Conservation (phyloP, 2,329 filamentous ascomycete genomes). For the Ploettnerulaceae sp. region DNA sequence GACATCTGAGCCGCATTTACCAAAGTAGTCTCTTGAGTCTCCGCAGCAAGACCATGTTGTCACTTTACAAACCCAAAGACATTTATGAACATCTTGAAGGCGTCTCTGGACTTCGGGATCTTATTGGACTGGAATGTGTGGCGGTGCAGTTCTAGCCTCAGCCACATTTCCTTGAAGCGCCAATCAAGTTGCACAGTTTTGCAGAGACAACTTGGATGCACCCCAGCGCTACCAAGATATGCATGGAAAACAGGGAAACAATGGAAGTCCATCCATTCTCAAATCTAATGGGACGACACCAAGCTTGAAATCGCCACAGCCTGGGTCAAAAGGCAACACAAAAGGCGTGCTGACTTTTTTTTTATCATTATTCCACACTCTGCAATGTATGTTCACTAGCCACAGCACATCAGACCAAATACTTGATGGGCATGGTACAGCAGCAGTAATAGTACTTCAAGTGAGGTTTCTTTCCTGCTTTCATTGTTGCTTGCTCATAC, state of each 20-base stretch:
- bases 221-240: slow-evolving; percentile 6
- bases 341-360: neutral
- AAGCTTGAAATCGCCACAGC: slow-evolving; percentile 22
- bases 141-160: slow-evolving; percentile 18
- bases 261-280: neutral
- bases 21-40: too few species aligned
- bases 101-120: too few species aligned
- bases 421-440: neutral
- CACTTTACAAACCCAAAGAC: too few species aligned
- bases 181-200: slow-evolving; percentile 1
- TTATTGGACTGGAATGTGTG: slow-evolving; percentile 5
- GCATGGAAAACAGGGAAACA: slow-evolving; percentile 20
- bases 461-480: neutral
- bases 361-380: neutral
- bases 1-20: too few species aligned
- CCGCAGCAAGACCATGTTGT: too few species aligned
- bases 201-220: neutral
- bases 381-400: slow-evolving; percentile 3
- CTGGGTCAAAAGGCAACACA: slow-evolving; percentile 5
- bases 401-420: slow-evolving; percentile 10
- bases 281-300: slow-evolving; percentile 1
- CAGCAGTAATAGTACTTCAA: neutral
- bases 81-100: too few species aligned
- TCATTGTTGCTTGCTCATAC: neutral
- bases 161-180: slow-evolving; percentile 11